Percentiles rank a stretch among this genome's conserved stretches.
These are phyloP conservation scores for Gyromitra esculenta DNA, from an alignment of 2,329 filamentous ascomycete genomes.

Conservation along the genomic window DNA sequence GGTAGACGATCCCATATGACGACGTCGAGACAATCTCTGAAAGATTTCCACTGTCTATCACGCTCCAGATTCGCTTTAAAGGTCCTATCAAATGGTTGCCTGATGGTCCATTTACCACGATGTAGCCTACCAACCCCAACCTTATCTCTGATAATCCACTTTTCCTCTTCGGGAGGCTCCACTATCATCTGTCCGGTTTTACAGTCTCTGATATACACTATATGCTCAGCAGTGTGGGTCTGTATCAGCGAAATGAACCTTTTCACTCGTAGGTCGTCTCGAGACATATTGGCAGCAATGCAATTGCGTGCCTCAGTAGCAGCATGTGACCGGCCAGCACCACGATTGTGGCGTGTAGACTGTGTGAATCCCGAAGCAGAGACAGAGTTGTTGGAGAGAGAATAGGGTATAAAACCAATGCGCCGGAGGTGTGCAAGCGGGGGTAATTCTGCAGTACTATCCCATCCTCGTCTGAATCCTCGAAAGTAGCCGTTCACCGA, in stretches of 20 bases:
- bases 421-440: slow-evolving; percentile 17
- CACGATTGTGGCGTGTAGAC: slow-evolving; percentile 22
- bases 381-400: slow-evolving; percentile 21
- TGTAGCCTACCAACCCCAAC: slow-evolving; percentile 30
- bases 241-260: slow-evolving; percentile 40
- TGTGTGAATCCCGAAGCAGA: slow-evolving; percentile 33
- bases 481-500: slow-evolving; percentile 39
- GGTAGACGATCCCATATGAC: slow-evolving; percentile 44
- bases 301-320: slow-evolving; percentile 43
- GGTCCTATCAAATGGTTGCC: slow-evolving; percentile 11
- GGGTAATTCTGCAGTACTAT: slow-evolving; percentile 14
- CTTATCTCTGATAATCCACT: slow-evolving; percentile 39
- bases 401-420: slow-evolving; percentile 42
- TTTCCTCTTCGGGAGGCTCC: slow-evolving; percentile 36
- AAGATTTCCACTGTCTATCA: slow-evolving; percentile 35
- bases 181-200: slow-evolving; percentile 32
- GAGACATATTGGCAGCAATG: slow-evolving; percentile 38
- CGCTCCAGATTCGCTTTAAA: slow-evolving; percentile 32
- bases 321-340: slow-evolving; percentile 10
- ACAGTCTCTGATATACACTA: slow-evolving; percentile 31
- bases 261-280: slow-evolving; percentile 26
- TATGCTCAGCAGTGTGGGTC: slow-evolving; percentile 20
- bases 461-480: slow-evolving; percentile 23
- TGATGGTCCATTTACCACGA: slow-evolving; percentile 26
- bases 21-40: slow-evolving; percentile 44